Evolutionary conservation across 352 stramenopile species (phyloP).

Genomic region (Phytopythium aichiense): DNA sequence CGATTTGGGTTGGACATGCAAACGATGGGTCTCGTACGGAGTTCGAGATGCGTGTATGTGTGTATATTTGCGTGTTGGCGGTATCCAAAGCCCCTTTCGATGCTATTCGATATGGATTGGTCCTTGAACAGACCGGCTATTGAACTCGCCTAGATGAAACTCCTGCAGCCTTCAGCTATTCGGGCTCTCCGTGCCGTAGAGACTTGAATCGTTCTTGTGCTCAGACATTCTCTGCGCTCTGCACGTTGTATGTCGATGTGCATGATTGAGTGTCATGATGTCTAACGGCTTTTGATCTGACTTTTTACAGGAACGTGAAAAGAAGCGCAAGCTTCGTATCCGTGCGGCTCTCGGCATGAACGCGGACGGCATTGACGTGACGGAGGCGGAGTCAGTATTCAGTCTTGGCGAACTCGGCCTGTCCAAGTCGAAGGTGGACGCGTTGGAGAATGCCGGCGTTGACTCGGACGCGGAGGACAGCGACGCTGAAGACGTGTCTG

Average conservation of each 20-base stretch:
- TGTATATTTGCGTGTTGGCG: slow-evolving; percentile 30
- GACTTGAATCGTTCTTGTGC: slow-evolving; percentile 87
- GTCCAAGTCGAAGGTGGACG: slow-evolving; percentile 73
- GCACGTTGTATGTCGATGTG: not conserved
- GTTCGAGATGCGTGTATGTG: slow-evolving; percentile 12
- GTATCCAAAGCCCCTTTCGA: slow-evolving; percentile 86
- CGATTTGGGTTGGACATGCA: slow-evolving; percentile 74
- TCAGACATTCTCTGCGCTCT: slow-evolving; percentile 55
- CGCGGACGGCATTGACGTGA: slow-evolving; percentile 76
- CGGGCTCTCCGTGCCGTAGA: slow-evolving; percentile 60
- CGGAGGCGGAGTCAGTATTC: slow-evolving; percentile 76
- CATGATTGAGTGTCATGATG: not conserved
- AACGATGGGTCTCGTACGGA: not conserved
- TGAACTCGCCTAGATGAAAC: slow-evolving; percentile 78
- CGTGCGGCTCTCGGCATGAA: slow-evolving; percentile 81
- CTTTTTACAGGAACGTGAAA: slow-evolving; percentile 67
- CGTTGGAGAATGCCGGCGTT: slow-evolving; percentile 63
- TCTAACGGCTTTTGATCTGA: slow-evolving; percentile 8
- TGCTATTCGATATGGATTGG: slow-evolving; percentile 72
- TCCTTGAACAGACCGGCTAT: slow-evolving; percentile 93
- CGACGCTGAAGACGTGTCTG: slow-evolving; percentile 19
- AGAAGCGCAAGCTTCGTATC: slow-evolving; percentile 81
- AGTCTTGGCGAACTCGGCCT: slow-evolving; percentile 76
- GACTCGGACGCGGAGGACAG: slow-evolving; percentile 36
- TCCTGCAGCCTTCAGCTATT: slow-evolving; percentile 91